Conservation (phyloP, 257 asterid species). For the Ballota nigra region DNA sequence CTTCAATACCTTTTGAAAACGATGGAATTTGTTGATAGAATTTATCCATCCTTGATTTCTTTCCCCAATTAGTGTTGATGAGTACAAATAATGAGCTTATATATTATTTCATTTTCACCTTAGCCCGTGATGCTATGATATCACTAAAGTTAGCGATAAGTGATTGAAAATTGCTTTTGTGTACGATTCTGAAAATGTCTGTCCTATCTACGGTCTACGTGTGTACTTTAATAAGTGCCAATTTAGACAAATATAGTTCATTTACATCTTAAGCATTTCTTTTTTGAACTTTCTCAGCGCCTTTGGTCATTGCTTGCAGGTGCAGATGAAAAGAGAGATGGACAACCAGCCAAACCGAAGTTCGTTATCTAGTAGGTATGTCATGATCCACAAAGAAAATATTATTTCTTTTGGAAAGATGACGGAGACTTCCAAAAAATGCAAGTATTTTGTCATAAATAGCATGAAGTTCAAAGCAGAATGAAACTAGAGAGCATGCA, state of each 20-base stretch:
- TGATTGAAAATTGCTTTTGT: neutral
- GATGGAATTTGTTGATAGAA: neutral
- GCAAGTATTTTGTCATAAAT: neutral
- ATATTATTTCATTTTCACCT: neutral
- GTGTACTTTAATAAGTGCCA: neutral
- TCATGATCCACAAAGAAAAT: neutral
- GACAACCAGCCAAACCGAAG: slow-evolving; percentile 34
- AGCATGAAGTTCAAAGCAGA: slow-evolving; percentile 19
- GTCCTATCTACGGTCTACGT: neutral
- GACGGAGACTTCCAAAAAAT: slow-evolving; percentile 1
- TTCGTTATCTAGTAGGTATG: slow-evolving; percentile 47
- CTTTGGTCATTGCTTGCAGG: slow-evolving; percentile 34
- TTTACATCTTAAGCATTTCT: neutral
- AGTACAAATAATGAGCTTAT: neutral
- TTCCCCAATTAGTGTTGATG: neutral
- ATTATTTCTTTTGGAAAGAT: slow-evolving; percentile 1
- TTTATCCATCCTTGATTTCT: neutral
- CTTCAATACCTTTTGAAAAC: neutral
- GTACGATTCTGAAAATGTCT: neutral
- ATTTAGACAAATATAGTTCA: neutral
- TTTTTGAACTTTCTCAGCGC: slow-evolving; percentile 8
- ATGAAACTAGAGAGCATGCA: slow-evolving; percentile 18
- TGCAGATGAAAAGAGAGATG: slow-evolving; percentile 36
- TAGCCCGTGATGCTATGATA: neutral
- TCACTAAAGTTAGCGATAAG: neutral